These are phyloP conservation scores for Phycomyces nitens DNA, from an alignment of 192 early-diverging fungal species.

Conservation along the genomic window DNA sequence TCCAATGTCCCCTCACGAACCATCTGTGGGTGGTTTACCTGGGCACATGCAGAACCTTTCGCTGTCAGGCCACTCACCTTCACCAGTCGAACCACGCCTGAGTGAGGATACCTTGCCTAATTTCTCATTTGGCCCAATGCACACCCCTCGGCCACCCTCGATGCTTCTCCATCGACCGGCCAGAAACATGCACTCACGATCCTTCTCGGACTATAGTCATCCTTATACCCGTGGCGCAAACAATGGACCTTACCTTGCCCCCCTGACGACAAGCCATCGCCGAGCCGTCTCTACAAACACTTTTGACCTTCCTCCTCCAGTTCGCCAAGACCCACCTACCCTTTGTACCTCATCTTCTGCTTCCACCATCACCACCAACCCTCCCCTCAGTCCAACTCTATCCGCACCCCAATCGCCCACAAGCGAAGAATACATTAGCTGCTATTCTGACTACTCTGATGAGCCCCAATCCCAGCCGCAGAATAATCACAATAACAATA, in stretches of 20 bases:
- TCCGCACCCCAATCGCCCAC: not conserved
- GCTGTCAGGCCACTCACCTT: slow-evolving; percentile 11
- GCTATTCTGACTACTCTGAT: not conserved
- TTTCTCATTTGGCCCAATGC: not conserved
- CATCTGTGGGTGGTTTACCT: not conserved
- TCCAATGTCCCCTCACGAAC: not conserved
- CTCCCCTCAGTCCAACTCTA: slow-evolving; percentile 10
- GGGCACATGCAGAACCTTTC: slow-evolving; percentile 9
- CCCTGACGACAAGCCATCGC: slow-evolving; percentile 25
- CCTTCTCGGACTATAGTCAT: slow-evolving; percentile 39
- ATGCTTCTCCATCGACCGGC: slow-evolving; percentile 23
- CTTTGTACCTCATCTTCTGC: slow-evolving; percentile 16
- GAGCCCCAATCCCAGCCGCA: not conserved
- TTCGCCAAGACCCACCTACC: slow-evolving; percentile 6
- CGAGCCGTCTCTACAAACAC: slow-evolving; percentile 37
- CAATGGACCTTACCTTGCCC: not conserved
- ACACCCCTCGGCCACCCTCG: not conserved
- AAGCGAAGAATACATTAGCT: not conserved
- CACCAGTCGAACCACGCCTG: slow-evolving; percentile 18
- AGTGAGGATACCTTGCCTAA: not conserved
- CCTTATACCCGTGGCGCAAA: slow-evolving; percentile 21
- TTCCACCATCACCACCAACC: slow-evolving; percentile 16
- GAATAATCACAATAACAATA: not conserved
- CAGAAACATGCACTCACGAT: slow-evolving; percentile 33
- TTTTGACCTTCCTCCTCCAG: slow-evolving; percentile 17